These are phyloP conservation scores for Paecilomyces sp. DNA, from an alignment of 2,329 filamentous ascomycete genomes.

Conservation along the genomic window DNA sequence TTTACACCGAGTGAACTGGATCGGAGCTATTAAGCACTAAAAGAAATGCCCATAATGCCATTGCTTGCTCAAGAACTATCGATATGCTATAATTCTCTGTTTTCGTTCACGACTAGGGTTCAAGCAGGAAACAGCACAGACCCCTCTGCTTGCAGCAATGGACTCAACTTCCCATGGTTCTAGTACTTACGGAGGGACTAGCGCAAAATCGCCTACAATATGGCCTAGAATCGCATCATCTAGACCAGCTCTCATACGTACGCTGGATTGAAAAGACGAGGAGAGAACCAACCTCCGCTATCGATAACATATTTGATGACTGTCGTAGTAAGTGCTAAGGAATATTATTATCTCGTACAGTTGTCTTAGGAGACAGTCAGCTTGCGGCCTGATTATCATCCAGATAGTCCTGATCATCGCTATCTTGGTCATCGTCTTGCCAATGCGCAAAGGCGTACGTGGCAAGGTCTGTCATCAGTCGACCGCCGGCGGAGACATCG, in stretches of 20 bases:
- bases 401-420: neutral
- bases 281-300: neutral
- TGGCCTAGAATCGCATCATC: neutral
- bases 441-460: constrained; percentile 9
- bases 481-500: constrained; percentile 17
- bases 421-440: neutral
- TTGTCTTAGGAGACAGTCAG: neutral
- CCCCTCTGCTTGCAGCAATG: neutral
- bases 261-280: neutral
- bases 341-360: neutral
- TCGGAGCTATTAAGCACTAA: neutral
- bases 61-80: no score
- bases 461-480: constrained; percentile 15
- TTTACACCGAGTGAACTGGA: neutral
- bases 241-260: neutral
- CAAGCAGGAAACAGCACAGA: neutral
- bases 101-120: neutral
- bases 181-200: neutral
- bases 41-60: neutral
- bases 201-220: neutral
- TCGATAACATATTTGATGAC: neutral
- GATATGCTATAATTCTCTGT: no score
- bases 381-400: neutral
- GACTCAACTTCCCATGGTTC: neutral
- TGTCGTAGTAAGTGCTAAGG: neutral